Evolutionary conservation across 805 yeast genomes (phyloP).

Genomic region (Starmerella vaccinii): DNA sequence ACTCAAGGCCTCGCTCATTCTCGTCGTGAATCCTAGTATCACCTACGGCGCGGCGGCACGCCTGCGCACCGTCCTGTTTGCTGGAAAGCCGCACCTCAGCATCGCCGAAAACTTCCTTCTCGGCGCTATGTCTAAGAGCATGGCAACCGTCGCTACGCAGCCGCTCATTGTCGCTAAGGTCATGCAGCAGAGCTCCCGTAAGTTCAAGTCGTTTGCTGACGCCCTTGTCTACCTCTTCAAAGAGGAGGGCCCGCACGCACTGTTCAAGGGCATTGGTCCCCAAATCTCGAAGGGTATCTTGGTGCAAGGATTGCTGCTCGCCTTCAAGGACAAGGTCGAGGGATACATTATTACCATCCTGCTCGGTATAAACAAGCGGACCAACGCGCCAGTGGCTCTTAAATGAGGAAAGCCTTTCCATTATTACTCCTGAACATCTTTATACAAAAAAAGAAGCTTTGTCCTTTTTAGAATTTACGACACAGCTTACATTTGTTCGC

Average conservation of each 20-base stretch:
- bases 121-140: slow-evolving; percentile 70
- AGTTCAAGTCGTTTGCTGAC: slow-evolving; percentile 48
- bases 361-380: slow-evolving; percentile 1
- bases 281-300: slow-evolving; percentile 71
- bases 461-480: too few relatives aligned
- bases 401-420: too few relatives aligned
- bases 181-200: slow-evolving; percentile 47
- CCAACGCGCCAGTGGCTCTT: neutral
- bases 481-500: too few relatives aligned
- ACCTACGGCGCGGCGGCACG: slow-evolving; percentile 75
- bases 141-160: slow-evolving; percentile 73
- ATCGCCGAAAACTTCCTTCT: slow-evolving; percentile 58
- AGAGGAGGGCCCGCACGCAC: slow-evolving; percentile 52
- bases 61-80: slow-evolving; percentile 44
- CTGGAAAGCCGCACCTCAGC: slow-evolving; percentile 35
- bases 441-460: neutral
- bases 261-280: slow-evolving; percentile 74
- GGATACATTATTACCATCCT: slow-evolving; percentile 26
- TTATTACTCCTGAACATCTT: too few relatives aligned
- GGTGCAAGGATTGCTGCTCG: slow-evolving; percentile 74
- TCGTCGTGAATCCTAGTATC: slow-evolving; percentile 75
- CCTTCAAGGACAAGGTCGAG: slow-evolving; percentile 61
- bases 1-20: slow-evolving; percentile 63
- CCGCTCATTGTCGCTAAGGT: slow-evolving; percentile 80
- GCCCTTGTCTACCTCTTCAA: slow-evolving; percentile 51